Evolutionary conservation across 495 filamentous ascomycete genomes (phyloP), one percentile per base, ranked within the genome.

Genomic region (Penicillium bovifimosum): DNA sequence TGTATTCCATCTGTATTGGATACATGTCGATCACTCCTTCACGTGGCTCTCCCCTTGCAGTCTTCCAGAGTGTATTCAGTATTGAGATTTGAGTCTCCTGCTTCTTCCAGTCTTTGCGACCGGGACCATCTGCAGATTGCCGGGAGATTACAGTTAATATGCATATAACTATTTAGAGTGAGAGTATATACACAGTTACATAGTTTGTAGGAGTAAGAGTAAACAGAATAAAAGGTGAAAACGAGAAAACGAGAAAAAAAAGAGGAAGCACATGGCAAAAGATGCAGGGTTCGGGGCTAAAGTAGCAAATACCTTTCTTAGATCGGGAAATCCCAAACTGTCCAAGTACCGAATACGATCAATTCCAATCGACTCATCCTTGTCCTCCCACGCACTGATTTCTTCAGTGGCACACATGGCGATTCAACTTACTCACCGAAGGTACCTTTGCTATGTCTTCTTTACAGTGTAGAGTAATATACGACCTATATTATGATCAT

Each of bases 231-330:
- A 24, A 2, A 24, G 20, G 20, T 51, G 52, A n/a, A n/a, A n/a
- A n/a, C n/a, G n/a, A n/a, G n/a, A n/a, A n/a, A n/a, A n/a, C n/a
- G n/a, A n/a, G n/a, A n/a, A n/a, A n/a, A n/a, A n/a, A n/a, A n/a
- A n/a, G n/a, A n/a, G n/a, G n/a, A n/a, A 47, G 55, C 56, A 59
- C 56, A 59, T 59, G 56, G 56, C 55, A 36, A 17, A 20, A 41
- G 26, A 38, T 38, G 45, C 45, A 48, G 46, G 46, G 44, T 47
- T 20, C 20, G 34, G 33, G n/a, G 34, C 34, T 3, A 36, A 16
- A 11, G 32, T 34, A 35, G 29, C 18, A 16, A 24, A 35, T 47
- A 44, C 27, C 31, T 32, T 3, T 2, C 9, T 28, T 10, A 28
- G 4, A 18, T 28, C 20, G 26, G 27, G 39, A 41, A 20, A 41